Evolutionary conservation across 331 rosid species (phyloP), one percentile per base, ranked within the genome.

Genomic region (Phaseolus coccineus): DNA sequence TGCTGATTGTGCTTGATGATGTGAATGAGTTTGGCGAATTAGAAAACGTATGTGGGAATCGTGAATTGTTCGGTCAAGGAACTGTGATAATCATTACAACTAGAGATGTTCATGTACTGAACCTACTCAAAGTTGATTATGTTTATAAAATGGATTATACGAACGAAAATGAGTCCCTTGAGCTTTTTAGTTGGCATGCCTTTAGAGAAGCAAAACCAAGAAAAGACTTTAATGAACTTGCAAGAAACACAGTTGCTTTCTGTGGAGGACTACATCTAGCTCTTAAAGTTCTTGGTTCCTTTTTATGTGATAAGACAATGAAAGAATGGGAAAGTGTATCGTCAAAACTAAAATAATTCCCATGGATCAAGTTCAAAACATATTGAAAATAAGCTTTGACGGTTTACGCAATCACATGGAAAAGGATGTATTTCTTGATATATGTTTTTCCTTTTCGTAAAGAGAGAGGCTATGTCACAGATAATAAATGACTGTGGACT

Each of bases 341-440:
- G 35, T 0, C 4, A 31, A 31, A 31, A 31, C 0, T 3, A 31
- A 2, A 2, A 2, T 2, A 31, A 31, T 31, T 31, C 35, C 35
- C 35, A 2, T 3, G 0, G 4, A 3, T 31, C 0, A 31, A 31
- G 0, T 31, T 31, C 35, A 2, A 3, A 0, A 31, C 0, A 3
- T 0, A 31, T 31, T 31, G 3, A 31, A 3, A 31, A 31, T 31
- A 31, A 31, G 35, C 3, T 31, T 31, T 31, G 35, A 33, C 37
- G 37, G 37, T 0, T 33, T 33, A 33, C 0, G 5, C 4, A 33
- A 4, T 1, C n/a, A n/a, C n/a, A 39, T 7, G 11, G 44, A 6
- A 39, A 39, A 39, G 44, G 44, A 39, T 39, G 6, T 39, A 39
- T 39, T 39, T 39, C 44, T 39, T 39, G 44, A 39, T 39, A 5